A percentile compares a stretch with the other conserved stretches of the same genome.
phyloP scores from a whole-genome alignment of 305 asterid species.

The Ajuga reptans region DNA sequence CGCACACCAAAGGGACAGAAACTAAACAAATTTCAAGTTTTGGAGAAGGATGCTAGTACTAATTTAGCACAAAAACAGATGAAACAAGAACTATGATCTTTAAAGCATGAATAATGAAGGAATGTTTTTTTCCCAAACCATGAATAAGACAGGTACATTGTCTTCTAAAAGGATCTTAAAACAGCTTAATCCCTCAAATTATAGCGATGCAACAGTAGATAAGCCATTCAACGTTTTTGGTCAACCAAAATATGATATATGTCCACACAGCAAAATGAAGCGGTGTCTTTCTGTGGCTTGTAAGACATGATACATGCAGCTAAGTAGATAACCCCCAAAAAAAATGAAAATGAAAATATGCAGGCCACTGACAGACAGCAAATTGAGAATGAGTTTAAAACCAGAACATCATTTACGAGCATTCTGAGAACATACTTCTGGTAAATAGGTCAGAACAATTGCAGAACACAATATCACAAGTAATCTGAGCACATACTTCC shows the following conservation, averaged over 20 bases:
- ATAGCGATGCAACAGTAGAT: neutral
- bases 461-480: neutral
- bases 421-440: conserved; percentile 36
- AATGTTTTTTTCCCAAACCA: neutral
- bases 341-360: neutral
- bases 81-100: neutral
- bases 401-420: conserved; percentile 13
- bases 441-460: conserved; percentile 27
- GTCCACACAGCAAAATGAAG: neutral
- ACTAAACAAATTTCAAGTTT: conserved; percentile 1
- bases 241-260: neutral
- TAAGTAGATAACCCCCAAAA: neutral
- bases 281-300: neutral
- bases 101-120: neutral
- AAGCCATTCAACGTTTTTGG: conserved; percentile 2
- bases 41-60: neutral
- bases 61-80: neutral
- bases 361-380: neutral
- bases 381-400: neutral
- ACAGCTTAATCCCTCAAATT: conserved; percentile 8
- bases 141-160: neutral
- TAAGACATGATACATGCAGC: neutral
- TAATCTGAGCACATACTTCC: conserved; percentile 51
- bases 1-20: conserved; percentile 10
- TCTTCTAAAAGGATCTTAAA: conserved; percentile 11